Evolutionary conservation across 108 stramenopile species (phyloP).

Genomic region (Pseudonitzschia pungens): DNA sequence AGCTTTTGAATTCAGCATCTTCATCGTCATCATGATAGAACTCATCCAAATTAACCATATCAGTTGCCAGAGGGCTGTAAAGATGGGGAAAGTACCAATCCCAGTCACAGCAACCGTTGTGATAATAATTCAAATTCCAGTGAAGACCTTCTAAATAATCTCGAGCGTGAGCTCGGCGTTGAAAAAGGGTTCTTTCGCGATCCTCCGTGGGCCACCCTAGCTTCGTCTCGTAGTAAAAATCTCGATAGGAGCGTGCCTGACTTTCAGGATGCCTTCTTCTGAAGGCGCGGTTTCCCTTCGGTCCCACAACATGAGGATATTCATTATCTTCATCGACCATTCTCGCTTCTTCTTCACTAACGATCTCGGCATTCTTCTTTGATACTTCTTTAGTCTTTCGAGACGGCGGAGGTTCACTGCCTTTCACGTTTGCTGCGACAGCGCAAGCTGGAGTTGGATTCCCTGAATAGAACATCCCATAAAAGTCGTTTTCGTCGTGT

Average conservation of each 20-base stretch:
- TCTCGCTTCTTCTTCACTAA: conserved; percentile 23
- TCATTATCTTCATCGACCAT: conserved; percentile 25
- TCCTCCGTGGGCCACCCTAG: conserved; percentile 75
- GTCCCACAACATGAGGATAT: conserved; percentile 21
- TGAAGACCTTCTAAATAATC: conserved; percentile 92
- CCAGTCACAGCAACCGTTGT: conserved; percentile 94
- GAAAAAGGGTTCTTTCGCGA: conserved; percentile 54
- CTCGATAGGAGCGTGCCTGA: conserved; percentile 81
- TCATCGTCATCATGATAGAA: conserved; percentile 67
- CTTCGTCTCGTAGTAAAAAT: conserved; percentile 94
- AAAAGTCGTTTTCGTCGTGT: conserved; percentile 71
- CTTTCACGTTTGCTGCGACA: conserved; percentile 59
- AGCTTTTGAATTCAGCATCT: conserved; percentile 68
- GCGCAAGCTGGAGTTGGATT: conserved; percentile 66
- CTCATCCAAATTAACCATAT: conserved; percentile 86
- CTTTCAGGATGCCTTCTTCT: conserved; percentile 63
- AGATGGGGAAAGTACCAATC: conserved; percentile 97
- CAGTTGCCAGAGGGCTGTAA: conserved; percentile 93
- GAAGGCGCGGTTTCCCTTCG: conserved; percentile 46
- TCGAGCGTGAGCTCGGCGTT: conserved; percentile 73
- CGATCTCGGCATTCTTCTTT: conserved; percentile 15
- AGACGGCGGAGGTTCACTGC: conserved; percentile 35
- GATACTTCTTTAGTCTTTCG: not conserved
- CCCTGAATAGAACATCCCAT: conserved; percentile 69
- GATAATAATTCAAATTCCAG: conserved; percentile 96